Evolutionary conservation across 257 asterid genomes (phyloP), one percentile per base, ranked within the genome.

Genomic region (Capsicum pubescens): DNA sequence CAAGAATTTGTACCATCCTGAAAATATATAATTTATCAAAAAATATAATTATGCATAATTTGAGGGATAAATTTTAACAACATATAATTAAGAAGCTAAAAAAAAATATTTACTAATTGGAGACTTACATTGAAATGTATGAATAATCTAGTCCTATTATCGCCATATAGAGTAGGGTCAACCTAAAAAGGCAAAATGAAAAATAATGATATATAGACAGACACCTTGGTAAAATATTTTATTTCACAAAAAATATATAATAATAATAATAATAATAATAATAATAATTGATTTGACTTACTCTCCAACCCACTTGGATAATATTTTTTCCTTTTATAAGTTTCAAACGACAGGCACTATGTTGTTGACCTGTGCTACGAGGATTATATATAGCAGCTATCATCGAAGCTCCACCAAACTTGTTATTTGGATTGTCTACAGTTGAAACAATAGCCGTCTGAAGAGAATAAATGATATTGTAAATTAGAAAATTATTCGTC

Each of bases 311-410:
- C 48, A 48, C 35, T 7, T 66, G 48, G 12, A 32, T 66, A 35
- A 66, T 35, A 35, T 35, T 66, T 66, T 66, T 32, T 13, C 19
- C 72, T 66, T 66, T 66, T 3, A 66, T 32, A 66, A 66, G 19
- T 6, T 66, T 66, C 48, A 66, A 66, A 2, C 72, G 72, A 66
- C 71, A 66, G 32, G n/a, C 46, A 66, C 44, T 66, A 32, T 66
- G 35, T 69, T 69, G 55, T 42, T 69, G 55, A 42, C 55, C 32
- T 69, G 5, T n/a, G 13, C 26, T 44, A 42, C 14, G 56, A 44
- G 78, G 78, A 69, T 69, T 69, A 39, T 69, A 69, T 42, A 42
- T 44, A 69, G 15, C 55, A 69, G 78, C 32, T 42, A 17, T 9
- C 35, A 69, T 69, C 9, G 78, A 17, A 17, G 56, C 78, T 2